These are phyloP conservation scores for Carex parvula DNA, from an alignment of 176 grass and related monocot species.

Conservation along the genomic window DNA sequence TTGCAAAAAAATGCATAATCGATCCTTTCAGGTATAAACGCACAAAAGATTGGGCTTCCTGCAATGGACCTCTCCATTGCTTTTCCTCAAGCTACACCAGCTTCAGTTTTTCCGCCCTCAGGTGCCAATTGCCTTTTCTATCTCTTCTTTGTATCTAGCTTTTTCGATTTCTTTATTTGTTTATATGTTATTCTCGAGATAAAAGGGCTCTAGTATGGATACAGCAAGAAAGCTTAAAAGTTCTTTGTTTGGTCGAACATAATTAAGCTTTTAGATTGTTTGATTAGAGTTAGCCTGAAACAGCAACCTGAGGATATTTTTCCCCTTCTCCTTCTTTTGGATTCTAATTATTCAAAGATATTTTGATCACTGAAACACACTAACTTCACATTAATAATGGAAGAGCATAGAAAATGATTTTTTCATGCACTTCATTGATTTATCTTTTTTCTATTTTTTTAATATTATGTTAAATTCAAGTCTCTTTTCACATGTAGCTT, in stretches of 20 bases:
- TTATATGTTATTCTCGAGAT: neutral
- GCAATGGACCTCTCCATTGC: conserved; percentile 46
- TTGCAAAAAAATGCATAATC: conserved; percentile 6
- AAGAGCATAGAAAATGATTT: neutral
- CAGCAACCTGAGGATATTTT: neutral
- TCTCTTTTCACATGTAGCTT: conserved; percentile 42
- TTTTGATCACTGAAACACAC: neutral
- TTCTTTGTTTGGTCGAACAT: neutral
- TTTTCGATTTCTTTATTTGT: neutral
- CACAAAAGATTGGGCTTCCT: conserved; percentile 45
- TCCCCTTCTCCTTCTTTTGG: neutral
- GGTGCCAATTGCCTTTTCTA: conserved; percentile 27
- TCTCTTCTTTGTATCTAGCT: neutral
- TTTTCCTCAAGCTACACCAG: conserved; percentile 68
- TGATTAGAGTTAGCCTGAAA: neutral
- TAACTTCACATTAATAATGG: neutral
- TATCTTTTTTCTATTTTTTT: neutral
- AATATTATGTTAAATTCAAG: neutral
- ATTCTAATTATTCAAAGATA: neutral
- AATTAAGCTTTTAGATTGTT: neutral
- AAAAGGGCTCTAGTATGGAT: neutral
- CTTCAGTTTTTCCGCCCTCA: conserved; percentile 53
- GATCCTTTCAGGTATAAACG: conserved; percentile 5
- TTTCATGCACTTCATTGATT: neutral
- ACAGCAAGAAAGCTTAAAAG: neutral